Conservation (phyloP, 2,329 filamentous ascomycete genomes). For the Penicillium occitanis region DNA sequence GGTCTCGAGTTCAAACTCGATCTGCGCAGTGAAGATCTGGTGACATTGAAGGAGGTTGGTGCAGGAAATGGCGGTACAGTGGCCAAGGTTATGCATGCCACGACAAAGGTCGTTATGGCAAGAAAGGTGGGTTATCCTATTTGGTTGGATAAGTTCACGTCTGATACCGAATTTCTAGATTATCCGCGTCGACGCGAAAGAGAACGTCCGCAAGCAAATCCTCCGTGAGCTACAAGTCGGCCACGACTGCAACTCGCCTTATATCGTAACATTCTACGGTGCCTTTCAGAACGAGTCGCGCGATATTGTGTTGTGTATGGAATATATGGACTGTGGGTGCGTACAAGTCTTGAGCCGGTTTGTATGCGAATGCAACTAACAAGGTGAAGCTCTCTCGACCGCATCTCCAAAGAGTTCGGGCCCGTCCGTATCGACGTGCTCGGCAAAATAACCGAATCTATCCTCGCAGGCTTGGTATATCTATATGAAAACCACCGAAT, state of each 20-base stretch:
- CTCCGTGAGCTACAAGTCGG: constrained; percentile 97
- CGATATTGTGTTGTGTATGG: constrained; percentile 99
- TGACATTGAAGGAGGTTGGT: constrained; percentile 90
- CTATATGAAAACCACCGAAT: constrained; percentile 95
- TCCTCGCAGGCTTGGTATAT: constrained; percentile 88
- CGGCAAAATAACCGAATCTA: constrained; percentile 95
- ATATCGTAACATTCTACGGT: constrained; percentile 97
- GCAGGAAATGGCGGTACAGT: constrained; percentile 97
- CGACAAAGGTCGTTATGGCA: constrained; percentile 95
- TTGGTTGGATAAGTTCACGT: neutral
- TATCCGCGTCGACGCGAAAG: constrained; percentile 97
- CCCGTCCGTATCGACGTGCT: constrained; percentile 94
- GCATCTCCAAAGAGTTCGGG: constrained; percentile 90
- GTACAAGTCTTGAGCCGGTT: constrained; percentile 35
- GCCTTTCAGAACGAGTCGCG: constrained; percentile 95
- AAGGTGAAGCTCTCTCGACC: constrained; percentile 73
- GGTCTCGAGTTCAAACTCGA: constrained; percentile 96
- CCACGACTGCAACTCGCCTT: constrained; percentile 94
- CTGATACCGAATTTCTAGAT: constrained; percentile 57
- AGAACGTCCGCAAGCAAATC: constrained; percentile 94
- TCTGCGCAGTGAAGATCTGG: constrained; percentile 83
- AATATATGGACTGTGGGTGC: constrained; percentile 99
- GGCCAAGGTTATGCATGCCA: constrained; percentile 94
- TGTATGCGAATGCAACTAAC: constrained; percentile 22
- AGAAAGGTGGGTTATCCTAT: constrained; percentile 69